Evolutionary conservation across 441 rosid species (phyloP), one percentile per base, ranked within the genome.

Genomic region (Bocquillonia castaneifolia): DNA sequence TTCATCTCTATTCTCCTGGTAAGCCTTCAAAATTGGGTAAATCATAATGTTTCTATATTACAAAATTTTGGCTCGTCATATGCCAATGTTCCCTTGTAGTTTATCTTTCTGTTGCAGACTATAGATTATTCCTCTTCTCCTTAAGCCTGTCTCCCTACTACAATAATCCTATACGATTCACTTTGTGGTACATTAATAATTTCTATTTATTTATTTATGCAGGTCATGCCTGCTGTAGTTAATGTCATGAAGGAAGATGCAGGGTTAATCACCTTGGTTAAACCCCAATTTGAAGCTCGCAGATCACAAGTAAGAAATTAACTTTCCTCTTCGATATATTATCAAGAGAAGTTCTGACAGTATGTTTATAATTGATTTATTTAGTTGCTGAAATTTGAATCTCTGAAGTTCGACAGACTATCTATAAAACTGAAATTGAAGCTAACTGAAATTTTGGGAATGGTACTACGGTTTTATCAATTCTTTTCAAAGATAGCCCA

Each of bases 221-320:
- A 93, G 99, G 99, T 93, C 68, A 91, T 89, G 96, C 96, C 97
- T 72, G 93, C 96, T 25, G 84, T 91, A 42, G 82, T 91, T 39
- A 88, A 85, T 77, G 85, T 86, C 69, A 93, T 93, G 99, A 88
- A 86, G 77, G 91, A 83, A 57, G 89, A 87, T 29, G 88, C 96
- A 59, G 76, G 78, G 39, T 72, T 93, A 72, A 81, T 93, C 39
- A 88, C 92, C 56, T 72, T 89, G 63, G 89, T 93, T 70, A 91
- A 93, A 80, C 99, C 99, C 74, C 99, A 93, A 63, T 93, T 89
- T 66, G 97, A 93, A 85, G 99, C 96, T 81, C 92, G 73, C 55
- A 82, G 97, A 77, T 81, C 90, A 74, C 99, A 93, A 79, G 99
- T 93, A 78, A 75, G 77, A 63, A 76, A 55, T 36, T 6, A 10